A percentile compares a stretch with the other conserved stretches of the same genome.
Evolutionary conservation across 352 stramenopile species (phyloP).

Genomic region (Globisporangium takayamanum): DNA sequence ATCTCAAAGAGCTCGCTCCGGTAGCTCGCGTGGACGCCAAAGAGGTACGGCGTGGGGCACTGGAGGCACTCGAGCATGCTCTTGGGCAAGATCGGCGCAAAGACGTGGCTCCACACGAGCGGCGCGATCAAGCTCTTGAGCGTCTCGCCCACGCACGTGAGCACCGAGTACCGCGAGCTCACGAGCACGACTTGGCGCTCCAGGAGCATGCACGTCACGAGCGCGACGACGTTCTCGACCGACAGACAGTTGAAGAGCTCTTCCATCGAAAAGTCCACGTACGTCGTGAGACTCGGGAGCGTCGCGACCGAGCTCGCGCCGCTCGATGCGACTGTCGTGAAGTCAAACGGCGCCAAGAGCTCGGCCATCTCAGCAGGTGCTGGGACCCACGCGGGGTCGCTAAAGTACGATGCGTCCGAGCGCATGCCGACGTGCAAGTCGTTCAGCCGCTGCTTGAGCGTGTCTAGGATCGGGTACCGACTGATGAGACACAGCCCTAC

Average conservation of each 20-base stretch:
- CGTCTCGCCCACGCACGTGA: slow-evolving; percentile 73
- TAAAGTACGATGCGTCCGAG: slow-evolving; percentile 46
- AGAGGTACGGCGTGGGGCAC: slow-evolving; percentile 82
- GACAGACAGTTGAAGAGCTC: slow-evolving; percentile 76
- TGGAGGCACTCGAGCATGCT: slow-evolving; percentile 81
- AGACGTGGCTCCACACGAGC: slow-evolving; percentile 83
- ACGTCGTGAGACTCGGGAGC: slow-evolving; percentile 43
- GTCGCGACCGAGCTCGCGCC: slow-evolving; percentile 19
- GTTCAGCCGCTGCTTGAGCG: slow-evolving; percentile 65
- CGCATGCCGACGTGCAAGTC: slow-evolving; percentile 53
- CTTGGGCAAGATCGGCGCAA: slow-evolving; percentile 72
- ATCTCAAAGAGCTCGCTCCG: slow-evolving; percentile 58
- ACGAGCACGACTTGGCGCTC: slow-evolving; percentile 77
- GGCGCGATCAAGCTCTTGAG: slow-evolving; percentile 72
- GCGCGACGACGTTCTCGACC: slow-evolving; percentile 56
- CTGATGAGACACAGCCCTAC: slow-evolving; percentile 77
- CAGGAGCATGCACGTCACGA: slow-evolving; percentile 70
- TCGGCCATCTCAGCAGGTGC: slow-evolving; percentile 46
- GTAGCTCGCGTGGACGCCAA: slow-evolving; percentile 78
- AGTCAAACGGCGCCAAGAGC: slow-evolving; percentile 64
- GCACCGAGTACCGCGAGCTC: slow-evolving; percentile 72
- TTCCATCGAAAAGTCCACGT: slow-evolving; percentile 79
- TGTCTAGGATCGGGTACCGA: slow-evolving; percentile 75
- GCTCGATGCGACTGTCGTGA: slow-evolving; percentile 21
- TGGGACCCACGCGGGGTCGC: slow-evolving; percentile 52